These are phyloP conservation scores for Aplosporella prunicola DNA, from an alignment of 2,329 filamentous ascomycete genomes.

Conservation along the genomic window DNA sequence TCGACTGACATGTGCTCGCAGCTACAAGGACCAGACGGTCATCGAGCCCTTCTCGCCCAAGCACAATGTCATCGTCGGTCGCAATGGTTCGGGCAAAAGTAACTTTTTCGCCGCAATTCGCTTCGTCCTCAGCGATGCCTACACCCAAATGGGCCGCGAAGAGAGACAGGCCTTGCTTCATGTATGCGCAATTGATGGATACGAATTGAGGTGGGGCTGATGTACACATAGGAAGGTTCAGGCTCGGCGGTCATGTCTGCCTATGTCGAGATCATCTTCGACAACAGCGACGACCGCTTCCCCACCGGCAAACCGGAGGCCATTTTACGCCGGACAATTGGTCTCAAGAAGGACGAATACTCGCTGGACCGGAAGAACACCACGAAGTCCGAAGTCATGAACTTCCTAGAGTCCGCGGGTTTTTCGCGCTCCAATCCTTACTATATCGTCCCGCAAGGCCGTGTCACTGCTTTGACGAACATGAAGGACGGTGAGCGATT, in stretches of 20 bases:
- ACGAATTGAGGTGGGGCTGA: not conserved
- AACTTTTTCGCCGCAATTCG: conserved; percentile 99
- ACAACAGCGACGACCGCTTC: conserved; percentile 93
- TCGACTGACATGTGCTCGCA: conserved; percentile 30
- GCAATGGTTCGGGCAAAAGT: conserved; percentile 98
- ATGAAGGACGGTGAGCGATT: conserved; percentile 95
- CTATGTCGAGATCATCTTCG: conserved; percentile 99
- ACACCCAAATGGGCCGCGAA: conserved; percentile 90
- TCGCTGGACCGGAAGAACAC: conserved; percentile 94
- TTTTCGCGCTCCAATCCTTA: conserved; percentile 97
- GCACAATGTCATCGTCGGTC: conserved; percentile 96
- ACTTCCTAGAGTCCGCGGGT: conserved; percentile 87
- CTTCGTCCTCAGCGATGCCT: conserved; percentile 95
- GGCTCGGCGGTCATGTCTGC: conserved; percentile 97
- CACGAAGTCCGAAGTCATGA: conserved; percentile 88
- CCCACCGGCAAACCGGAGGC: conserved; percentile 87
- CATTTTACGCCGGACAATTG: conserved; percentile 85
- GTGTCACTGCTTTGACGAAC: conserved; percentile 90
- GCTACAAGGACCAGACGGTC: conserved; percentile 98
- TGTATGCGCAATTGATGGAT: conserved; percentile 27
- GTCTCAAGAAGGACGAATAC: conserved; percentile 97
- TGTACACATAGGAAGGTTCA: conserved; percentile 61
- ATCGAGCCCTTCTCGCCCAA: conserved; percentile 97
- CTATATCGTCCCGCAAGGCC: conserved; percentile 96
- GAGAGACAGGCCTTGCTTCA: conserved; percentile 94